A percentile compares a stretch with the other conserved stretches of the same genome.
These are phyloP conservation scores for Cyclotella sp. DNA, from an alignment of 108 stramenopile genomes.

Conservation along the genomic window DNA sequence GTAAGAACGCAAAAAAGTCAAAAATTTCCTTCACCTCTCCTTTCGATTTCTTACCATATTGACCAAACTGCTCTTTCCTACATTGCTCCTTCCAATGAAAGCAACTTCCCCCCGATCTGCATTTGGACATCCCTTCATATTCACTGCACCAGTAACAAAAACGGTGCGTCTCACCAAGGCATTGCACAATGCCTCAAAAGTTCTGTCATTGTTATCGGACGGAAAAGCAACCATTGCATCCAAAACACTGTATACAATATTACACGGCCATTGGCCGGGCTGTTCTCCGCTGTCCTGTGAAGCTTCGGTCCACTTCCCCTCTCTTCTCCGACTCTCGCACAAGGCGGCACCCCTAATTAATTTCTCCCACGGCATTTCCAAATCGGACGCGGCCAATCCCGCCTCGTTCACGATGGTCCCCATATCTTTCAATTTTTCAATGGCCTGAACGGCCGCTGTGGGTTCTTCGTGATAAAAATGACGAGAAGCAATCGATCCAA, in stretches of 20 bases:
- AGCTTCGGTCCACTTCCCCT: conserved; percentile 43
- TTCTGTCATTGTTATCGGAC: conserved; percentile 79
- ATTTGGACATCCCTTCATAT: conserved; percentile 83
- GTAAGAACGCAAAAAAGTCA: not conserved
- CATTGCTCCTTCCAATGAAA: conserved; percentile 94
- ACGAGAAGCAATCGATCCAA: conserved; percentile 81
- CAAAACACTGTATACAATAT: conserved; percentile 77
- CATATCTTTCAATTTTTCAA: conserved; percentile 64
- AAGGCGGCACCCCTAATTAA: conserved; percentile 78
- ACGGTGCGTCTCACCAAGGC: conserved; percentile 79
- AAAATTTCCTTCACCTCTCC: no score
- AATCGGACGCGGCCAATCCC: conserved; percentile 50
- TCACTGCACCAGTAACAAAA: conserved; percentile 90
- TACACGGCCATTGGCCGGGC: conserved; percentile 43
- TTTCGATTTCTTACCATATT: conserved; percentile 67
- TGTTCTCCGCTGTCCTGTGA: conserved; percentile 12
- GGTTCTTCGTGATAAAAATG: conserved; percentile 81
- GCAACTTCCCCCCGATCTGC: conserved; percentile 87
- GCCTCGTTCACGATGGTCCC: conserved; percentile 64
- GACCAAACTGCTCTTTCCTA: conserved; percentile 92
- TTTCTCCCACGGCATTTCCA: conserved; percentile 80
- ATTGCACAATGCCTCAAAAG: conserved; percentile 88
- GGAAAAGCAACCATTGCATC: conserved; percentile 86
- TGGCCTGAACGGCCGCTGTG: conserved; percentile 60
- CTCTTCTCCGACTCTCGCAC: conserved; percentile 72